Evolutionary conservation across 495 filamentous ascomycete genomes (phyloP).

Genomic region (Aspergillus egyptiacus): DNA sequence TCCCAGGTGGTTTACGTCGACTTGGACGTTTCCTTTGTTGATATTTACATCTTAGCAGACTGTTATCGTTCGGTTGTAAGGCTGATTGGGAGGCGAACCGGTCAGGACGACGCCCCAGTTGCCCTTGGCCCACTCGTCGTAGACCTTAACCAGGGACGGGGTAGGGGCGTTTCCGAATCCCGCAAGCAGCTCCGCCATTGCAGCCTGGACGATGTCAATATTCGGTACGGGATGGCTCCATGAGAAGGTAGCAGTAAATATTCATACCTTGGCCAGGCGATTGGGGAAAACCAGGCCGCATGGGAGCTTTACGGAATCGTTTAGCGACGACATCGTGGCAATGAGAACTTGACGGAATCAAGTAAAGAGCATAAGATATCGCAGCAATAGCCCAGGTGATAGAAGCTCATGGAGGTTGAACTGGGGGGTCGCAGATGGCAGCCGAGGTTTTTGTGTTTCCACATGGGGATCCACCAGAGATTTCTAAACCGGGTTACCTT

Average conservation of each 20-base stretch:
- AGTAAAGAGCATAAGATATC: no score
- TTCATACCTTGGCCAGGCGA: slow-evolving; percentile 44
- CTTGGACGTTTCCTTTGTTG: slow-evolving; percentile 48
- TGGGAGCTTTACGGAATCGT: slow-evolving; percentile 43
- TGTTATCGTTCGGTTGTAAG: no score
- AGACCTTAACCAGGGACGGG: slow-evolving; percentile 30
- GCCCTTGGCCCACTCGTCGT: slow-evolving; percentile 46
- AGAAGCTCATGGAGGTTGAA: no score
- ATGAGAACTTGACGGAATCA: not conserved
- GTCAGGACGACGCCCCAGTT: slow-evolving; percentile 47
- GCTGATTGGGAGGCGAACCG: slow-evolving; percentile 16
- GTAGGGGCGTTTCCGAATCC: slow-evolving; percentile 26
- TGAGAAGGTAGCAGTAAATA: not conserved
- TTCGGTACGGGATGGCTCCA: not conserved
- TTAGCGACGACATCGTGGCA: slow-evolving; percentile 17
- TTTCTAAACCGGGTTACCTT: no score
- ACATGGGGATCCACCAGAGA: no score
- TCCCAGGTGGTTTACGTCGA: slow-evolving; percentile 49
- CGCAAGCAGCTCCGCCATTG: slow-evolving; percentile 45
- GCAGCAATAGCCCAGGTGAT: no score
- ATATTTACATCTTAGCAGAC: not conserved
- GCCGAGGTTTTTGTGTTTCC: slow-evolving; percentile 3
- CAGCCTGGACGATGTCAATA: slow-evolving; percentile 27
- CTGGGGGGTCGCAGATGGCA: not conserved
- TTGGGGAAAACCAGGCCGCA: slow-evolving; percentile 49